phyloP scores from a whole-genome alignment of 1,139 yeast genomes.

The Taphrina confusa region DNA sequence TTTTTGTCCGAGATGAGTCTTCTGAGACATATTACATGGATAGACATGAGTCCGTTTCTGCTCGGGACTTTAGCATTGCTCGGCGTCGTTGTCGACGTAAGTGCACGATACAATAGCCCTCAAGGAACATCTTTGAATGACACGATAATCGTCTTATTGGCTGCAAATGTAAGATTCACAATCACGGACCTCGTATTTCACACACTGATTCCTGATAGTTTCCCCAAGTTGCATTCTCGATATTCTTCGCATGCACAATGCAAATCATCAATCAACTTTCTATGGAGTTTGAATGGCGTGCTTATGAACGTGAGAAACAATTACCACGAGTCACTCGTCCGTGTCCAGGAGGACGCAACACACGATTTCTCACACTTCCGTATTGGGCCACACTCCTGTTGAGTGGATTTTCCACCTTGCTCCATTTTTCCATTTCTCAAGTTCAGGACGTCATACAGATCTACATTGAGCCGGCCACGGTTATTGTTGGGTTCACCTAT shows the following conservation, averaged over 20 bases:
- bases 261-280: slow-evolving; percentile 3
- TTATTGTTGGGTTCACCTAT: slow-evolving; percentile 11
- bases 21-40: background rate
- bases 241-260: slow-evolving; percentile 11
- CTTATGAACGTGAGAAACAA: background rate
- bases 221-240: slow-evolving; percentile 13
- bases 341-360: background rate
- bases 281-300: slow-evolving; percentile 14
- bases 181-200: background rate
- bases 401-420: background rate
- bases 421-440: slow-evolving; percentile 20
- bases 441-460: slow-evolving; percentile 12
- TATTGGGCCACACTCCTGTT: background rate
- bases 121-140: slow-evolving; percentile 7
- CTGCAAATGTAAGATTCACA: slow-evolving; percentile 8
- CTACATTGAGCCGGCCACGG: slow-evolving; percentile 1
- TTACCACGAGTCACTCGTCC: slow-evolving; percentile 1
- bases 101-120: slow-evolving; percentile 2
- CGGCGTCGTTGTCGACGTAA: slow-evolving; percentile 2
- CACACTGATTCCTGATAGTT: background rate
- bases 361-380: slow-evolving; percentile 2
- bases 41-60: slow-evolving; percentile 3
- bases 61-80: background rate
- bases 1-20: background rate
- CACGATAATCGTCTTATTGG: background rate